Evolutionary conservation across 306 rosid genomes (phyloP), one percentile per base, ranked within the genome.

Genomic region (Myrica gale): DNA sequence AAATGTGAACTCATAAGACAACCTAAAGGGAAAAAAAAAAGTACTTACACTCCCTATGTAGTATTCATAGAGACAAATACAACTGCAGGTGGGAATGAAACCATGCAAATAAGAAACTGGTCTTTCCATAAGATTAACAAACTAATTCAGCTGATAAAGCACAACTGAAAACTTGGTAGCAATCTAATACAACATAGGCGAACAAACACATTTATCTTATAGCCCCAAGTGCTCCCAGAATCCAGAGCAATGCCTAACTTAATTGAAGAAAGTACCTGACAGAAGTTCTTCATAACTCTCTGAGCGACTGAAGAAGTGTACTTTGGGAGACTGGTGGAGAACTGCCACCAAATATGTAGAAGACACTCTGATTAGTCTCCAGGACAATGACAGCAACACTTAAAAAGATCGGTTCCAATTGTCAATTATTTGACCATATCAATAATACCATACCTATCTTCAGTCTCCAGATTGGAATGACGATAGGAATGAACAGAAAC

Each of bases 221-320:
- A 52, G 20, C 16, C 26, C 48, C 5, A n/a, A 65, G 70, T 47
- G 17, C 70, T 62, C 69, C 63, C 5, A 58, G 48, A 48, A 51
- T 42, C 26, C 57, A 70, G 66, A 79, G 45, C 60, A 47, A 65
- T 50, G 12, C 63, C 57, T 23, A 74, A 63, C 58, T 71, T 44
- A 46, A 52, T 65, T 51, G 50, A 72, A 73, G 50, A 32, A 4
- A 32, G 47, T 87, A 93, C 98, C 97, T 81, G 92, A 87, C 90
- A 89, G 54, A 83, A 77, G 80, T 69, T 83, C 79, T 93, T 93
- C 19, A 93, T 81, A 80, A 88, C 88, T 78, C 98, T 93, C 83
- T 93, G 98, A 43, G 91, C 93, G 8, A 77, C 84, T 37, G 93
- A 82, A 71, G 98, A 88, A 73, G 93, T 79, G 86, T 91, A 93